Conservation (phyloP, 2,329 filamentous ascomycete species). For the Cordyceps militaris region DNA sequence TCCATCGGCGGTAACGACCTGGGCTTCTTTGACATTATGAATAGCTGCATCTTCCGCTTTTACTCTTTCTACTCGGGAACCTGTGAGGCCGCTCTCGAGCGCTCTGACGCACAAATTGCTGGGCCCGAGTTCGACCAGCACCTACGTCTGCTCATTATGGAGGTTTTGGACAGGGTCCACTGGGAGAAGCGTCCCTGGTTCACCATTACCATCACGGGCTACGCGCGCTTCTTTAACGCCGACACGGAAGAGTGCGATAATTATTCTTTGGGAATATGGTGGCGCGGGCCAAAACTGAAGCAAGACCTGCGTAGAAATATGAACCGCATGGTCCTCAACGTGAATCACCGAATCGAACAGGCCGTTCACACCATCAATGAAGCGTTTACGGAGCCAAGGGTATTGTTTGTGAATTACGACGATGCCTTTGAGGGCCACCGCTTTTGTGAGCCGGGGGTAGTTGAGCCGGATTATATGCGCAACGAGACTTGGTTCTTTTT, state of each 20-base stretch:
- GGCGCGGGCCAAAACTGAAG: constrained; percentile 34
- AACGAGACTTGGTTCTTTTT: constrained; percentile 43
- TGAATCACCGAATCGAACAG: constrained; percentile 33
- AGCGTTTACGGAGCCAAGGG: constrained; percentile 29
- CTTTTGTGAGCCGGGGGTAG: constrained; percentile 33
- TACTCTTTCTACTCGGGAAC: constrained; percentile 42
- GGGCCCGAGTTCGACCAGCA: constrained; percentile 32
- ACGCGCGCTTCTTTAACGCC: constrained; percentile 42
- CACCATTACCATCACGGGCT: constrained; percentile 38
- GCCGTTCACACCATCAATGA: constrained; percentile 31
- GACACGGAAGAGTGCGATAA: constrained; percentile 36
- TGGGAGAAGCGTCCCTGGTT: constrained; percentile 40
- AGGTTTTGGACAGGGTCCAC: constrained; percentile 35
- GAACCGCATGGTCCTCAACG: constrained; percentile 37
- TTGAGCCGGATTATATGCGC: constrained; percentile 37
- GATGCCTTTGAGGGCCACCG: constrained; percentile 37
- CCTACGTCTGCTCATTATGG: constrained; percentile 32
- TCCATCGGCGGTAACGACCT: constrained; percentile 44
- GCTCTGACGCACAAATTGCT: constrained; percentile 27
- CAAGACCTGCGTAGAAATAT: constrained; percentile 31
- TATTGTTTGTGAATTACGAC: constrained; percentile 41
- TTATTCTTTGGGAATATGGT: constrained; percentile 40
- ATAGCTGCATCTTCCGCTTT: constrained; percentile 43
- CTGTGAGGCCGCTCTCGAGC: constrained; percentile 33
- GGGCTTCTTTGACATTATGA: constrained; percentile 43